phyloP scores from a whole-genome alignment of 371 early-diverging fungal genomes.

The Conidiobolus incongruus region DNA sequence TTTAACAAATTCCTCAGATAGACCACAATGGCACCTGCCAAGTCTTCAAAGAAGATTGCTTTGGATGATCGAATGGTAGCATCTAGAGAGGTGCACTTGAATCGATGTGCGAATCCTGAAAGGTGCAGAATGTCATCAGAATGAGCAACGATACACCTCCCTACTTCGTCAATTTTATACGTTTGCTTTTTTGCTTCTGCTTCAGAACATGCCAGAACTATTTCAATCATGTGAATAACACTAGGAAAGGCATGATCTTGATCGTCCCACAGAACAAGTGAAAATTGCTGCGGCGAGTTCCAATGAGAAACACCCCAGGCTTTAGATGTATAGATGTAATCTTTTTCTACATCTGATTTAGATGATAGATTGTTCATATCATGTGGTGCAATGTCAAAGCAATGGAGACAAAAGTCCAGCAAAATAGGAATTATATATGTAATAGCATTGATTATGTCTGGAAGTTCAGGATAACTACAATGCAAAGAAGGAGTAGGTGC shows the following conservation, averaged over 20 bases:
- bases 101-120: not conserved
- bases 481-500: not conserved
- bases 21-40: not conserved
- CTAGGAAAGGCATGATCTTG: not conserved
- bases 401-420: too few relatives aligned
- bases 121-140: not conserved
- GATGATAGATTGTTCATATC: too few relatives aligned
- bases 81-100: not conserved
- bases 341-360: too few relatives aligned
- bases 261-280: slow-evolving; percentile 1
- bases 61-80: slow-evolving; percentile 1
- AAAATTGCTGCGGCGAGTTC: too few relatives aligned
- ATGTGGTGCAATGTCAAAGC: too few relatives aligned
- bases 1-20: too few relatives aligned
- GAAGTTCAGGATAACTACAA: too few relatives aligned
- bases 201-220: not conserved
- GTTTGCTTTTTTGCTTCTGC: not conserved
- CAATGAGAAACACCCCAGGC: too few relatives aligned
- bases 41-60: not conserved
- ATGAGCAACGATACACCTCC: not conserved
- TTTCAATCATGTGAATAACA: not conserved
- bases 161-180: not conserved
- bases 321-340: too few relatives aligned
- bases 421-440: too few relatives aligned
- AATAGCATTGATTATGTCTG: too few relatives aligned